Percentiles rank a stretch among this genome's conserved stretches.
These are phyloP conservation scores for Phytophthora brassicae DNA, from an alignment of 352 stramenopile species.

Conservation along the genomic window DNA sequence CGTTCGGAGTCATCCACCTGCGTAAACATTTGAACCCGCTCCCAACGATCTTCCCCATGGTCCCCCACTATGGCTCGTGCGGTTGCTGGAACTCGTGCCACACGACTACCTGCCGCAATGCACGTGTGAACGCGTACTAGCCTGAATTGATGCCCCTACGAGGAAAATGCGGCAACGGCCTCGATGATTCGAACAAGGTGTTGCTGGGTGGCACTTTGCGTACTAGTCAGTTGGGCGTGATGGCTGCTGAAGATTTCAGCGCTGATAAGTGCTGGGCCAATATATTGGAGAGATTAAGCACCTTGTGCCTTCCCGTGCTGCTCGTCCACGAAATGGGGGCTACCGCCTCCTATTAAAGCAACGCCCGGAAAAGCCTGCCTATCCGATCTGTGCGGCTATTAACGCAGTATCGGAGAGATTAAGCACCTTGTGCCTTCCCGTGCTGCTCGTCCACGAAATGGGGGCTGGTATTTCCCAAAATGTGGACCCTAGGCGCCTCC, in stretches of 20 bases:
- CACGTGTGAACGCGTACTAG: constrained; percentile 6
- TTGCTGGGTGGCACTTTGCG: not conserved
- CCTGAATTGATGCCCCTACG: constrained; percentile 9
- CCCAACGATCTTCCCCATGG: not conserved
- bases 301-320: not conserved
- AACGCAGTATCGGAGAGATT: constrained; percentile 8
- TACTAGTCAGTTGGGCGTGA: not conserved
- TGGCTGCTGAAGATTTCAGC: not conserved
- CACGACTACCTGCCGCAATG: not conserved
- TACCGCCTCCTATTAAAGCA: constrained; percentile 3
- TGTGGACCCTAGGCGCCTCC: too few species aligned
- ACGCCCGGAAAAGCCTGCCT: not conserved
- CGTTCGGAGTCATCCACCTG: not conserved
- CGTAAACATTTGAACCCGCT: constrained; percentile 4
- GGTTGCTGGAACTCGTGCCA: not conserved
- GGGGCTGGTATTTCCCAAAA: not conserved
- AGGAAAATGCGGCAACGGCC: constrained; percentile 7
- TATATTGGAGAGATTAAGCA: constrained; percentile 11
- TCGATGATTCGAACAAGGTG: not conserved
- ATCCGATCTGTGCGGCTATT: not conserved
- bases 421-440: not conserved
- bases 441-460: not conserved
- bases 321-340: not conserved
- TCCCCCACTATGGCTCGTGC: constrained; percentile 4
- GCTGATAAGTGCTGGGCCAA: constrained; percentile 2